Percentiles rank a stretch among this genome's conserved stretches.
Evolutionary conservation across 176 grass and related monocot genomes (phyloP).

Genomic region (Triticum urartu): DNA sequence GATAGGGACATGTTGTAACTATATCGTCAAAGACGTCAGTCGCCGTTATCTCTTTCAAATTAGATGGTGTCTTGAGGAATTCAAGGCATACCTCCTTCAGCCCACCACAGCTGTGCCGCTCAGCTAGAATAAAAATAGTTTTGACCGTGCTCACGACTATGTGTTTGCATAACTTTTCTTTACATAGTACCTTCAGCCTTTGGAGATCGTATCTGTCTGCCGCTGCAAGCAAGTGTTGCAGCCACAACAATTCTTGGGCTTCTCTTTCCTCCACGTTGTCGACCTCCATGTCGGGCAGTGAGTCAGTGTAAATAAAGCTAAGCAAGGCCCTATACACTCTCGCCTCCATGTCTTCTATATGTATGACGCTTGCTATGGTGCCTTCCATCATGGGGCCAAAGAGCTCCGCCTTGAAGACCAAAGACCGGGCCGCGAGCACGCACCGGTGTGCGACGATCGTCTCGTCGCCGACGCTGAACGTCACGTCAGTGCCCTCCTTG

Average conservation of each 20-base stretch:
- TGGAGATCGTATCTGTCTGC: slow-evolving; percentile 3
- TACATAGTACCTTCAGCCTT: neutral
- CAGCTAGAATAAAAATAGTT: neutral
- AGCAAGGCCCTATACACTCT: neutral
- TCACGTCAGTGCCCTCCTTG: neutral
- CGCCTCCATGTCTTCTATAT: neutral
- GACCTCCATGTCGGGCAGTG: neutral
- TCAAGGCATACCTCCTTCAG: neutral
- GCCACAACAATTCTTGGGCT: neutral
- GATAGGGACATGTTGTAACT: neutral
- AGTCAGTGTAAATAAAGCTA: neutral
- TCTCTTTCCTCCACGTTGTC: neutral
- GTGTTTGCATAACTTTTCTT: neutral
- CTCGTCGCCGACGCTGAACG: neutral
- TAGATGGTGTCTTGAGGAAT: neutral
- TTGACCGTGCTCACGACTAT: neutral
- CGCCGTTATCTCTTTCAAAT: neutral
- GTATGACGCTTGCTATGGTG: neutral
- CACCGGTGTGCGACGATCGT: neutral
- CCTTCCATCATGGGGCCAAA: slow-evolving; percentile 9
- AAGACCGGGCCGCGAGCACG: neutral
- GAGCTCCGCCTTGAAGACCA: neutral
- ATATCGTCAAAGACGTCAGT: neutral
- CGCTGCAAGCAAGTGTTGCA: neutral
- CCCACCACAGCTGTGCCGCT: neutral